A percentile compares a stretch with the other conserved stretches of the same genome.
These are phyloP conservation scores for Spathaspora passalidarum DNA, from an alignment of 805 yeast genomes.

Conservation along the genomic window DNA sequence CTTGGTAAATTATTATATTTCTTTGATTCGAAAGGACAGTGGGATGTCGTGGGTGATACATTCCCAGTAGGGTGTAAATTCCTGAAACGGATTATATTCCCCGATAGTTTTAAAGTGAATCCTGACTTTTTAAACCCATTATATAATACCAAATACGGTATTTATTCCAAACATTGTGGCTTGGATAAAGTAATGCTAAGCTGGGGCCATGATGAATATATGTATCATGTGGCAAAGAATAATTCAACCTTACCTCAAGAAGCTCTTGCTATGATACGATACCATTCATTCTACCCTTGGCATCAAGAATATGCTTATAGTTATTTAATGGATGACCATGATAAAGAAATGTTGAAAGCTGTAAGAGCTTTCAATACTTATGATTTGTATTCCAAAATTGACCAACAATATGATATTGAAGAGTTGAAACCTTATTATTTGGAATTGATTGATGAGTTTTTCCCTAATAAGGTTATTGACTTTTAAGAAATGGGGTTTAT, in stretches of 20 bases:
- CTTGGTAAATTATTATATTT: slow-evolving; percentile 67
- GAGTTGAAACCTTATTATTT: slow-evolving; percentile 55
- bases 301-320: slow-evolving; percentile 67
- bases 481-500: slow-evolving; percentile 38
- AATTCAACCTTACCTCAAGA: slow-evolving; percentile 63
- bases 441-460: slow-evolving; percentile 64
- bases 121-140: slow-evolving; percentile 63
- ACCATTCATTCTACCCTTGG: slow-evolving; percentile 77
- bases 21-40: slow-evolving; percentile 70
- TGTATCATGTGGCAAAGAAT: slow-evolving; percentile 67
- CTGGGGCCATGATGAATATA: slow-evolving; percentile 80
- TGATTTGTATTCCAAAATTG: slow-evolving; percentile 65
- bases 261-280: slow-evolving; percentile 70
- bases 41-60: slow-evolving; percentile 82
- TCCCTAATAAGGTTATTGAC: slow-evolving; percentile 55
- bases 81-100: slow-evolving; percentile 56
- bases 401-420: slow-evolving; percentile 45
- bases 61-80: slow-evolving; percentile 73
- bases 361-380: slow-evolving; percentile 67
- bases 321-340: slow-evolving; percentile 63
- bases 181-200: slow-evolving; percentile 67
- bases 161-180: slow-evolving; percentile 63
- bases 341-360: slow-evolving; percentile 56
- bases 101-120: slow-evolving; percentile 56
- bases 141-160: slow-evolving; percentile 64